phyloP scores from a whole-genome alignment of 495 filamentous ascomycete genomes.

The Bathelium albidoporum region DNA sequence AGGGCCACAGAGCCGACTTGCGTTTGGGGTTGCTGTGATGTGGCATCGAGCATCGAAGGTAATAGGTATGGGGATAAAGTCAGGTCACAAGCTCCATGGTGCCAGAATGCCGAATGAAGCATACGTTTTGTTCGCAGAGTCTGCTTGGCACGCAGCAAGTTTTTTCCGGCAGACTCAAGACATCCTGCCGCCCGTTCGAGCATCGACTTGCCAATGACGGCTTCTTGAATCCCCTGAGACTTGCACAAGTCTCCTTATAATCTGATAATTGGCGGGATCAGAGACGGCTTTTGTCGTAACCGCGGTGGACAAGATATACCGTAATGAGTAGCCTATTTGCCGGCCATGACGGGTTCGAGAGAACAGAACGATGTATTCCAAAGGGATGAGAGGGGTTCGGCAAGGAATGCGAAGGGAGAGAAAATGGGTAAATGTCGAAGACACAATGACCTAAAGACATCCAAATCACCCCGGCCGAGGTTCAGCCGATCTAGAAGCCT shows the following conservation, averaged over 20 bases:
- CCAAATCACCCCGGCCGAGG: neutral
- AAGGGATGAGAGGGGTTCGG: too few species aligned
- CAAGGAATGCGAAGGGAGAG: too few species aligned
- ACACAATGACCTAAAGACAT: neutral
- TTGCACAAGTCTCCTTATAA: neutral
- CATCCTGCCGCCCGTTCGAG: slow-evolving; percentile 72
- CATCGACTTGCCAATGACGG: slow-evolving; percentile 38
- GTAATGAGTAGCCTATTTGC: too few species aligned
- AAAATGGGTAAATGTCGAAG: too few species aligned
- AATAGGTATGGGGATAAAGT: slow-evolving; percentile 42
- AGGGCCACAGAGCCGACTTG: slow-evolving; percentile 4
- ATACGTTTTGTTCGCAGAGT: slow-evolving; percentile 46
- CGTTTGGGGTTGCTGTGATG: neutral
- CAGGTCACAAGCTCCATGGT: slow-evolving; percentile 48
- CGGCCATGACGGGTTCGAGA: too few species aligned
- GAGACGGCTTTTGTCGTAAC: neutral
- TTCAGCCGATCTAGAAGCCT: neutral
- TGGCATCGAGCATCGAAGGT: neutral
- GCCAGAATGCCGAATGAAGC: slow-evolving; percentile 58
- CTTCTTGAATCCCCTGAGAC: neutral
- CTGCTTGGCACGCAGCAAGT: slow-evolving; percentile 48
- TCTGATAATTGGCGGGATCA: neutral
- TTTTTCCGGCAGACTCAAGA: slow-evolving; percentile 62
- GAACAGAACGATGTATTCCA: too few species aligned
- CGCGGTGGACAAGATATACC: neutral